Conservation (phyloP, 768 basidiomycete genomes). For the Lactarius tabidus region DNA sequence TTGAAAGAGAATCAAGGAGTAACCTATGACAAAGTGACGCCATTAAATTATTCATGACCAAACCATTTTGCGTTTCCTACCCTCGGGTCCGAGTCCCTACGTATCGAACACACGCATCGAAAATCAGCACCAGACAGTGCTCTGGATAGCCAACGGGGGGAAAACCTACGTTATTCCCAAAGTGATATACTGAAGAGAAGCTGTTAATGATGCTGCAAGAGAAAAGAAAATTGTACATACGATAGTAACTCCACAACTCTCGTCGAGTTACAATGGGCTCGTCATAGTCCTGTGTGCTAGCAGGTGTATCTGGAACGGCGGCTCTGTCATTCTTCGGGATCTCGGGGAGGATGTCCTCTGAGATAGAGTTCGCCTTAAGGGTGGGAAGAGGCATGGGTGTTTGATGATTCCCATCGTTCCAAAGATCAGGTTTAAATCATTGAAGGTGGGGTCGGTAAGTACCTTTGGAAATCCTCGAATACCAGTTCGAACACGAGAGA, state of each 20-base stretch:
- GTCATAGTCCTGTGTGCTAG: slow-evolving; percentile 27
- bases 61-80: slow-evolving; percentile 25
- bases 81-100: slow-evolving; percentile 59
- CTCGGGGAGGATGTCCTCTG: slow-evolving; percentile 1
- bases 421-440: background rate
- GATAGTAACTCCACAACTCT: slow-evolving; percentile 77
- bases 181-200: slow-evolving; percentile 61
- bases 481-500: no score
- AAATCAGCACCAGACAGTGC: slow-evolving; percentile 21
- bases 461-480: no score
- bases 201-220: slow-evolving; percentile 38
- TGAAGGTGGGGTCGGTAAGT: background rate
- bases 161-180: slow-evolving; percentile 62
- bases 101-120: background rate
- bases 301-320: slow-evolving; percentile 26
- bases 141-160: background rate
- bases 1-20: slow-evolving; percentile 72
- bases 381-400: background rate
- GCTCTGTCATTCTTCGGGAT: background rate
- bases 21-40: slow-evolving; percentile 31
- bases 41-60: slow-evolving; percentile 8
- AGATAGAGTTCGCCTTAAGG: background rate
- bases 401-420: background rate
- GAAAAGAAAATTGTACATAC: slow-evolving; percentile 38
- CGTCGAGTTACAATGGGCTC: slow-evolving; percentile 67